Conservation (phyloP, 495 filamentous ascomycete genomes). For the Penicillium roqueforti region DNA sequence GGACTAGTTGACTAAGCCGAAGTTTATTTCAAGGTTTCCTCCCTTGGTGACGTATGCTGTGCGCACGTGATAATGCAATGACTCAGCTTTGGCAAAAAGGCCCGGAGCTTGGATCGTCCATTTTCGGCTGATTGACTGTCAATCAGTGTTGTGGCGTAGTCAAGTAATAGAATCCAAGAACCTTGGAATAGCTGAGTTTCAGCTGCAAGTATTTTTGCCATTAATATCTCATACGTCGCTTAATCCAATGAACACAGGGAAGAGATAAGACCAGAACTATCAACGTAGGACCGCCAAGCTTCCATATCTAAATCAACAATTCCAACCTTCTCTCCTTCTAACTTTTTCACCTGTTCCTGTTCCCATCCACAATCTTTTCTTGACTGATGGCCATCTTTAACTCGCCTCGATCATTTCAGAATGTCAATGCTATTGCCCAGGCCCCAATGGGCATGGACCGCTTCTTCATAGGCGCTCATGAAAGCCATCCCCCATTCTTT, state of each 20-base stretch:
- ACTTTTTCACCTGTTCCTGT: background rate
- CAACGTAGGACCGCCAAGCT: constrained; percentile 9
- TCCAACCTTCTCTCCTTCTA: background rate
- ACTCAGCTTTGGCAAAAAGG: too few species aligned
- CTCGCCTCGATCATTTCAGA: constrained; percentile 62
- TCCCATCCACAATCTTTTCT: background rate
- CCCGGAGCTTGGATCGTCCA: too few species aligned
- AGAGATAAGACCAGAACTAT: constrained; percentile 7
- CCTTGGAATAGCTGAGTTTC: background rate
- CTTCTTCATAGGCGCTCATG: constrained; percentile 33
- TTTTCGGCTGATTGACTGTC: too few species aligned
- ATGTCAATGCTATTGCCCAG: constrained; percentile 40
- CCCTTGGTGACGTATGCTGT: too few species aligned
- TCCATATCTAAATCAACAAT: background rate
- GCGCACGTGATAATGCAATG: too few species aligned
- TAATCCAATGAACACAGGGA: background rate
- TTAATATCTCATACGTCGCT: background rate
- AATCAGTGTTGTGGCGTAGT: too few species aligned
- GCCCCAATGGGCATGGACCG: constrained; percentile 32
- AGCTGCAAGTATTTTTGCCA: background rate
- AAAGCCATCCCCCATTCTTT: constrained; percentile 62
- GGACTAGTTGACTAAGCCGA: too few species aligned
- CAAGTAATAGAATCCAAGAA: too few species aligned
- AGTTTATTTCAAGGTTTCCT: too few species aligned
- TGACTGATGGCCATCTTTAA: constrained; percentile 50